Evolutionary conservation across 2,329 filamentous ascomycete genomes (phyloP), one percentile per base, ranked within the genome.

Genomic region (Diaporthe sp.): DNA sequence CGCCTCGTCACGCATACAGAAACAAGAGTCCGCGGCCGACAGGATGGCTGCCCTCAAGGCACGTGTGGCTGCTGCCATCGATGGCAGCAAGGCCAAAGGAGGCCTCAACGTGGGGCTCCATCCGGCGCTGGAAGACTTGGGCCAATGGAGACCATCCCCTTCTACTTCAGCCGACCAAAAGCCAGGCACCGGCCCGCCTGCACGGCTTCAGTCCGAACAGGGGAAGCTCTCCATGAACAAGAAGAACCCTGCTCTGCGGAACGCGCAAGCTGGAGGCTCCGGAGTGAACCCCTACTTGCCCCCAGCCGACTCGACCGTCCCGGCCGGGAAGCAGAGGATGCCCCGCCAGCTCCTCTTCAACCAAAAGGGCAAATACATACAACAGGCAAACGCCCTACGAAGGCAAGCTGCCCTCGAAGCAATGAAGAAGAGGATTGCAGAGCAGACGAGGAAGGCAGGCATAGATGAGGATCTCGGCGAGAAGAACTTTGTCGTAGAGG

Each of bases 331-430:
- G 78, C 87, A 89, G 50, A 90, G 95, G 68, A 89, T 94, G 76
- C 90, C 94, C 15, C 92, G 94, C 75, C 92, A 94, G 77, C 88
- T 99, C 25, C 86, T 95, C 17, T 98, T 99, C 87, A 98, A 98
- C 79, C 92, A 96, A 78, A 97, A 97, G 83, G 97, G 97, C 70
- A 98, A 98, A 88, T 98, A 98, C 81, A 98, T 98, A 75, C 93
- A 95, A 77, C 96, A 98, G 84, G 97, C 94, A 10, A 96, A 94
- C 82, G 96, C 96, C 73, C 86, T 98, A 70, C 92, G 97, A 76
- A 91, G 95, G 75, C 96, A 98, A 84, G 95, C 93, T 55, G 93
- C 94, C 68, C 87, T 99, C 37, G 97, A 99, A 86, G 93, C 93
- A 76, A 96, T 99, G 92, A 98, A 98, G 84, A 96, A 93, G 86